A percentile compares a stretch with the other conserved stretches of the same genome.
These are phyloP conservation scores for Phytophthora hibernalis DNA, from an alignment of 352 stramenopile genomes.

Conservation along the genomic window DNA sequence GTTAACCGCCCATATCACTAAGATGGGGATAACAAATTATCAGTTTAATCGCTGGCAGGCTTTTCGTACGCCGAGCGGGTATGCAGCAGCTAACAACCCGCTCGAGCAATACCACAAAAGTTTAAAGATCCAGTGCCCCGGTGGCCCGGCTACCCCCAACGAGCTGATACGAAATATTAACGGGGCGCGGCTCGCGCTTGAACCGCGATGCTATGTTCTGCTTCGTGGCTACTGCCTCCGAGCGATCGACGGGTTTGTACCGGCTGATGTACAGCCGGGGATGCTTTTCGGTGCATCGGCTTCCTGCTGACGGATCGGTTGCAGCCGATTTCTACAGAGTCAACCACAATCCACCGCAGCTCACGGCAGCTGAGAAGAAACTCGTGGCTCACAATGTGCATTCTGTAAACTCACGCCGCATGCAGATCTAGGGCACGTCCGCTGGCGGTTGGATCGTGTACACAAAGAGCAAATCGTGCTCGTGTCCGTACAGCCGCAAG, in stretches of 20 bases:
- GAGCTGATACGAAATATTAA: no score
- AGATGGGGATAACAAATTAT: neutral
- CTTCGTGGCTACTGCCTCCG: neutral
- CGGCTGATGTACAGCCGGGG: neutral
- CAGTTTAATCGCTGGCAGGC: constrained; percentile 1
- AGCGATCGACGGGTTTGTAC: constrained; percentile 10
- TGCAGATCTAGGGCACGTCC: neutral
- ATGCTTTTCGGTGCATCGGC: constrained; percentile 3
- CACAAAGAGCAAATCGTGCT: constrained; percentile 8
- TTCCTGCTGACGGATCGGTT: neutral
- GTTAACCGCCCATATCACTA: no score
- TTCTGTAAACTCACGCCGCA: neutral
- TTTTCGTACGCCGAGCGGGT: constrained; percentile 6
- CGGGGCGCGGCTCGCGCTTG: no score
- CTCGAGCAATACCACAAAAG: constrained; percentile 8
- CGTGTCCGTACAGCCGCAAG: constrained; percentile 2
- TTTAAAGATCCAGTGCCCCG: constrained; percentile 3
- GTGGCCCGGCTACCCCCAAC: no score
- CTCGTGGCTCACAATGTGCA: neutral
- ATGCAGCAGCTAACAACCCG: constrained; percentile 9
- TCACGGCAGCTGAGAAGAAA: no score
- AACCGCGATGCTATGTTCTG: neutral
- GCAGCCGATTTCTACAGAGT: constrained; percentile 12
- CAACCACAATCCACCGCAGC: neutral
- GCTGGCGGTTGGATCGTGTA: constrained; percentile 4